Evolutionary conservation across 176 grass and related monocot genomes (phyloP).

Genomic region (Rhynchospora breviuscula): DNA sequence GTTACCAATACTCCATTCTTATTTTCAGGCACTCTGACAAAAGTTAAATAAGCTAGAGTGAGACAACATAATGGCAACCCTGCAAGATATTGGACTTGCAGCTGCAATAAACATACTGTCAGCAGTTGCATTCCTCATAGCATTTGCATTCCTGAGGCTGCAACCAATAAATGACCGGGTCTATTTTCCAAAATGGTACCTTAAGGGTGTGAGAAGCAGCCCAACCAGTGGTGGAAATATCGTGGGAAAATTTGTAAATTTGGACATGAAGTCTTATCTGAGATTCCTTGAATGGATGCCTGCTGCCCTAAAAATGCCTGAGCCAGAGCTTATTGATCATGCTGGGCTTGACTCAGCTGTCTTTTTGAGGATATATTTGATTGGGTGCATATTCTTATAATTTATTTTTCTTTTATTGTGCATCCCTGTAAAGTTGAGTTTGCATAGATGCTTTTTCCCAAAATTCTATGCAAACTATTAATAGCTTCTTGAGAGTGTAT

Average conservation of each 20-base stretch:
- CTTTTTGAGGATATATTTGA: constrained; percentile 91
- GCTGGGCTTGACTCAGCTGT: constrained; percentile 94
- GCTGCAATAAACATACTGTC: constrained; percentile 82
- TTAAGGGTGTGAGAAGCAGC: constrained; percentile 87
- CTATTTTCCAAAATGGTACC: constrained; percentile 99
- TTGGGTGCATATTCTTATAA: constrained; percentile 46
- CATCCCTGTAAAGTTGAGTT: not conserved
- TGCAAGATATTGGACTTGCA: constrained; percentile 72
- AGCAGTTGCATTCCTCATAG: constrained; percentile 60
- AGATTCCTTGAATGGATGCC: constrained; percentile 93
- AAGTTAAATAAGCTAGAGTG: not conserved
- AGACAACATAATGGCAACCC: constrained; percentile 43
- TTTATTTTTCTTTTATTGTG: not conserved
- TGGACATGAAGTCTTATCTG: constrained; percentile 82
- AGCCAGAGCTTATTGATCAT: constrained; percentile 93
- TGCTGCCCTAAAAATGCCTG: constrained; percentile 92
- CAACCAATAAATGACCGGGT: constrained; percentile 99
- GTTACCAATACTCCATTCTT: not conserved
- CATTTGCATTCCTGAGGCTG: constrained; percentile 84
- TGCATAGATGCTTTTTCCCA: not conserved
- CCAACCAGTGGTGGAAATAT: constrained; percentile 55
- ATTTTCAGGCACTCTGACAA: not conserved
- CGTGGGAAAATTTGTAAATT: constrained; percentile 87
- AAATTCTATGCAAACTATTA: not conserved
- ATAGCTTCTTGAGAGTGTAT: not conserved